Evolutionary conservation across 305 asterid genomes (phyloP), one percentile per base, ranked within the genome.

Genomic region (Fraxinus sp.): DNA sequence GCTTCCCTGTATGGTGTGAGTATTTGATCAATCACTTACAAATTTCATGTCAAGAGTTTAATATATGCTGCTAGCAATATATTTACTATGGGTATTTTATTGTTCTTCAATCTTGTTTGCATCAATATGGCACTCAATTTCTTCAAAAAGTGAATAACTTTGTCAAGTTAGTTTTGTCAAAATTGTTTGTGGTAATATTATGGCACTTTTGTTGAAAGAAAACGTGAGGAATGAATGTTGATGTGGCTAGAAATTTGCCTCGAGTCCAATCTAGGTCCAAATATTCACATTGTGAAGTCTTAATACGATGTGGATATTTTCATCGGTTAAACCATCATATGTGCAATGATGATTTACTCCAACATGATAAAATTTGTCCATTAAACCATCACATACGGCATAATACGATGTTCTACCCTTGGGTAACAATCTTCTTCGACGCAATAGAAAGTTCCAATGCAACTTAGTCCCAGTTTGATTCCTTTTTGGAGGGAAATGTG

Each of bases 1-100:
- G 92, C 97, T 82, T 96, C 99, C 72, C 83, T 96, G 86, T 96
- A 94, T 87, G 99, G 99, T 52, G 98, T 96, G 85, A 90, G 99
- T 94, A 78, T 86, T 89, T 87, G 18, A 33, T 74, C 83, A 46
- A 39, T 73, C 80, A 55, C n/a, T 68, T 28, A 41, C 62, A 78
- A 37, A 68, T 20, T 18, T 82, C 14, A 62, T 39, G 2, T 77
- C 81, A 64, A 8, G 57, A 73, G 77, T 33, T 33, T 28, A 72
- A 7, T 79, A 24, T 20, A 4, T 32, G 44, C 71, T 57, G 55
- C 37, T 26, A 35, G 64, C 5, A 74, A 46, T 82, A 37, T 36
- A 18, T 13, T 71, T 26, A 39, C 83, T 8, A 22, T 74, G 68
- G 39, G 70, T 32, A 32, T 22, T 33, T 24, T 30, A 77, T 76